These are phyloP conservation scores for Canna indica DNA, from an alignment of 176 grass and related monocot species.

Conservation along the genomic window DNA sequence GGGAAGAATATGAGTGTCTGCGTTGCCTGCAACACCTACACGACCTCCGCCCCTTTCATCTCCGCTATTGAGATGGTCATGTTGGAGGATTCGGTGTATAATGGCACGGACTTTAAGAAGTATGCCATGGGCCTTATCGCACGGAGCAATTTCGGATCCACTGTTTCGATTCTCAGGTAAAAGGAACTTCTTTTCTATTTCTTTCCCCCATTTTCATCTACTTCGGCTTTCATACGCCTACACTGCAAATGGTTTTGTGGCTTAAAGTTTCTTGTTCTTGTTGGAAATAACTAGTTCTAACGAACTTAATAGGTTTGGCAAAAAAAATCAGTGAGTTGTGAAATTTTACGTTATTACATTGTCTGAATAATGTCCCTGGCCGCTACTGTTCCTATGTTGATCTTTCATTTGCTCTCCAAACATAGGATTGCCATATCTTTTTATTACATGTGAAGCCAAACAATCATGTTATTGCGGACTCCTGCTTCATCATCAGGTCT, in stretches of 20 bases:
- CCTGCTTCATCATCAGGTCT: background rate
- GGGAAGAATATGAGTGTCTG: conserved; percentile 58
- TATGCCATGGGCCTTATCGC: conserved; percentile 81
- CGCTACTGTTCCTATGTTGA: background rate
- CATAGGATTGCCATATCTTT: background rate
- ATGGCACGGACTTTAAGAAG: conserved; percentile 47
- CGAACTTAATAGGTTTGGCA: background rate
- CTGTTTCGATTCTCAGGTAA: conserved; percentile 52
- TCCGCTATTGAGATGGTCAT: conserved; percentile 70
- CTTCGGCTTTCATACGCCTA: too few species aligned
- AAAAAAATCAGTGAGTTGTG: background rate
- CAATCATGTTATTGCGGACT: background rate
- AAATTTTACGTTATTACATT: background rate
- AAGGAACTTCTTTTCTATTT: background rate
- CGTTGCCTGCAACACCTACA: conserved; percentile 61
- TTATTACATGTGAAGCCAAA: background rate
- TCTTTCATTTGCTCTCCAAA: background rate
- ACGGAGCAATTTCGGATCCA: conserved; percentile 71
- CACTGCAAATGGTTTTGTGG: too few species aligned
- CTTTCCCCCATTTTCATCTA: too few species aligned
- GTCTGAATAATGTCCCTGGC: background rate
- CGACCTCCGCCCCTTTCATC: conserved; percentile 60
- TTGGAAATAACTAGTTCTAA: background rate
- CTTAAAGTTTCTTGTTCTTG: background rate
- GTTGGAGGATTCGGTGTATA: conserved; percentile 70